Percentiles rank a stretch among this genome's conserved stretches.
Evolutionary conservation across 345 rosid genomes (phyloP).

Genomic region (Pseudoturritis turrita): DNA sequence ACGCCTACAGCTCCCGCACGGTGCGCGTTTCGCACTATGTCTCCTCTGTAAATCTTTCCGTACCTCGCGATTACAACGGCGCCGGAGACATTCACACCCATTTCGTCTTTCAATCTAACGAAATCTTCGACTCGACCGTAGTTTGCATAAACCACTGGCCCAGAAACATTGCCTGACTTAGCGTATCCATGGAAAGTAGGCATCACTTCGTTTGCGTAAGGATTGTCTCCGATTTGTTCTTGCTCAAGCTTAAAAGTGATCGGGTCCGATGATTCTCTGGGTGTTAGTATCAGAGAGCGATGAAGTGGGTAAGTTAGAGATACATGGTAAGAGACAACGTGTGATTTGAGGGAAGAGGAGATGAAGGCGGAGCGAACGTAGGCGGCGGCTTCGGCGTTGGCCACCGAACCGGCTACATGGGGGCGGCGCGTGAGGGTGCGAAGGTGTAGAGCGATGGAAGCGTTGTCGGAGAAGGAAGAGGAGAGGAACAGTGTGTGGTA

Average conservation of each 20-base stretch:
- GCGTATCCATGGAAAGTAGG: constrained; percentile 81
- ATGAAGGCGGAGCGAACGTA: constrained; percentile 49
- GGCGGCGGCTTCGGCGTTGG: constrained; percentile 72
- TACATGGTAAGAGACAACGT: constrained; percentile 49
- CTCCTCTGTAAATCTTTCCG: constrained; percentile 72
- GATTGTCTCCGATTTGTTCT: constrained; percentile 55
- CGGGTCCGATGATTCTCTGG: constrained; percentile 25
- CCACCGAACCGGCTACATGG: constrained; percentile 68
- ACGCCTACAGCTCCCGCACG: constrained; percentile 69
- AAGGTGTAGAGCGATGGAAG: constrained; percentile 58
- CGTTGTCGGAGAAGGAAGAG: constrained; percentile 52
- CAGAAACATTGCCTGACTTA: constrained; percentile 58
- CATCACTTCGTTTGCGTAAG: constrained; percentile 57
- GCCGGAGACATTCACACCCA: constrained; percentile 48
- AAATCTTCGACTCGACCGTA: constrained; percentile 72
- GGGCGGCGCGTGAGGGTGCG: constrained; percentile 72
- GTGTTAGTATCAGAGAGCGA: constrained; percentile 47
- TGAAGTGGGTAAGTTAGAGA: constrained; percentile 64
- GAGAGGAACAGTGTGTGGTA: constrained; percentile 58
- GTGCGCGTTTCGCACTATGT: constrained; percentile 57
- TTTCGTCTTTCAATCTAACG: constrained; percentile 37
- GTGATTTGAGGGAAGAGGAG: constrained; percentile 41
- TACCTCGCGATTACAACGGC: constrained; percentile 56
- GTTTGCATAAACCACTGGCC: constrained; percentile 64
- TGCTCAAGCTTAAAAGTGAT: constrained; percentile 43